phyloP scores from a whole-genome alignment of 2,329 filamentous ascomycete species.

The Aureobasidium pullulans region DNA sequence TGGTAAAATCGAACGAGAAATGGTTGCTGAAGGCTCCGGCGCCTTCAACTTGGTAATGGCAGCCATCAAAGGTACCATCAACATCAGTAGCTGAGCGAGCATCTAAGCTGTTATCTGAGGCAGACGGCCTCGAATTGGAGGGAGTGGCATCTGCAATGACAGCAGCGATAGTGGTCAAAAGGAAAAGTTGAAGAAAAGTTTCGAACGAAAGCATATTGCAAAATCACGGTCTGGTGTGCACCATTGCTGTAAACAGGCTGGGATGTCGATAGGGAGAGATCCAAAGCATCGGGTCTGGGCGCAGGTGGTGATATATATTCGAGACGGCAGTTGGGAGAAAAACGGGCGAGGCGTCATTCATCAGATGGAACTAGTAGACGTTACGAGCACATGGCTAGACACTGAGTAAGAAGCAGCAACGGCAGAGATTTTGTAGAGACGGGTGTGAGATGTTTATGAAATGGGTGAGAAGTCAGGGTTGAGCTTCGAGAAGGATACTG shows the following conservation, averaged over 20 bases:
- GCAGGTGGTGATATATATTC: neutral
- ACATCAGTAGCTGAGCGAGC: neutral
- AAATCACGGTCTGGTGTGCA: neutral
- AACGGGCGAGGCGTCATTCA: conserved; percentile 4
- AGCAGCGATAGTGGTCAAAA: neutral
- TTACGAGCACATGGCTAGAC: conserved; percentile 2
- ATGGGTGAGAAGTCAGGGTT: neutral
- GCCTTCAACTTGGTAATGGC: conserved; percentile 7
- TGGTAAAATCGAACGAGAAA: conserved; percentile 14
- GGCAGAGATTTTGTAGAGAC: neutral
- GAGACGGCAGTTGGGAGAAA: neutral
- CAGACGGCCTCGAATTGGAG: neutral
- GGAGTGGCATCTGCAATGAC: neutral
- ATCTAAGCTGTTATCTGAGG: neutral
- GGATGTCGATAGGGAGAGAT: no score
- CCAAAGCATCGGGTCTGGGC: neutral
- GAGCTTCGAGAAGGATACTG: neutral
- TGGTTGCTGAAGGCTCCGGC: conserved; percentile 14
- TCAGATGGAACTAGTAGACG: conserved; percentile 5
- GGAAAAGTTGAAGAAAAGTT: neutral
- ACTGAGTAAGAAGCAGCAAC: neutral
- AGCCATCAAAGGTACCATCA: neutral
- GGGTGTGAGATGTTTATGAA: neutral
- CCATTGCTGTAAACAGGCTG: neutral
- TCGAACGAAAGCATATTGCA: neutral